A percentile compares a stretch with the other conserved stretches of the same genome.
Conservation (phyloP, 768 basidiomycete genomes). For the Coprinopsis marcescibilis region DNA sequence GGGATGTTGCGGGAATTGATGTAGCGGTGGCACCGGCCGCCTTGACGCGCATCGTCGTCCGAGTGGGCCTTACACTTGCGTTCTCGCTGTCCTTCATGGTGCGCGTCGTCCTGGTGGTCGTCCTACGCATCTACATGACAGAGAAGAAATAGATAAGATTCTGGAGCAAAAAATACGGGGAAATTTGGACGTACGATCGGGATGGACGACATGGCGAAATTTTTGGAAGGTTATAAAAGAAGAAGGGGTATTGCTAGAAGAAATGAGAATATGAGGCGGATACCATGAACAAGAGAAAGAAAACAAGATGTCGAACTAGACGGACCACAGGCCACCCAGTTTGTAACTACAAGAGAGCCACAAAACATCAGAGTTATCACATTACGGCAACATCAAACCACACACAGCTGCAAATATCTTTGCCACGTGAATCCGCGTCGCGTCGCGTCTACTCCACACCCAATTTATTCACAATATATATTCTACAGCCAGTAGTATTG, state of each 20-base stretch:
- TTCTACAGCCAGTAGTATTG: not conserved
- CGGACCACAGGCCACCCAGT: too few relatives aligned
- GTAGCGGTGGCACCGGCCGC: conserved; percentile 4
- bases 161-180: not conserved
- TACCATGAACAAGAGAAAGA: conserved; percentile 7
- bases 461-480: too few relatives aligned
- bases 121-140: conserved; percentile 27
- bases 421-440: too few relatives aligned
- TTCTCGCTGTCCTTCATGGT: conserved; percentile 66
- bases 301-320: not conserved
- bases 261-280: not conserved
- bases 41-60: conserved; percentile 37
- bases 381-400: too few relatives aligned
- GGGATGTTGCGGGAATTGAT: conserved; percentile 28
- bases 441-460: too few relatives aligned
- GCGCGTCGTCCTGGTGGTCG: conserved; percentile 34
- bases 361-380: too few relatives aligned
- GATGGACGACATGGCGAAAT: conserved; percentile 7
- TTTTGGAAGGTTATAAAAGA: conserved; percentile 1
- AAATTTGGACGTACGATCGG: conserved; percentile 2
- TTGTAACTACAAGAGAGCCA: too few relatives aligned
- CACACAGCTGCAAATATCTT: too few relatives aligned
- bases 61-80: conserved; percentile 57
- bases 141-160: not conserved
- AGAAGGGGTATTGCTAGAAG: conserved; percentile 4